Evolutionary conservation across 2,329 filamentous ascomycete species (phyloP).

Genomic region (Calycina herbarum): DNA sequence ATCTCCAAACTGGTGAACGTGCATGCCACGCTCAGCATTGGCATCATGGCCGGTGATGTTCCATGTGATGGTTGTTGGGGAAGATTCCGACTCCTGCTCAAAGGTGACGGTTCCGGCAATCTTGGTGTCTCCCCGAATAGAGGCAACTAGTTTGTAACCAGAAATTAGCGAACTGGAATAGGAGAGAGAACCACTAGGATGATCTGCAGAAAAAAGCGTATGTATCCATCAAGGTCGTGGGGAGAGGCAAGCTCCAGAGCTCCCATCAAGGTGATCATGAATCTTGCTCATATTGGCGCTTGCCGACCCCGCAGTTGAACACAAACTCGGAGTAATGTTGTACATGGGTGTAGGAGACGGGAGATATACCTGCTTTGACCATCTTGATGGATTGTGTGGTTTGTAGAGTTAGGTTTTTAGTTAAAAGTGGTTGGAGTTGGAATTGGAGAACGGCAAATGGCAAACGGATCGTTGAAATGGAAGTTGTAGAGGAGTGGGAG

Average conservation of each 20-base stretch:
- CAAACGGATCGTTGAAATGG: background rate
- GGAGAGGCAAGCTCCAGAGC: too few relatives aligned
- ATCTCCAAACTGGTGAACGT: constrained; percentile 98
- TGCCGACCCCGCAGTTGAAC: constrained; percentile 36
- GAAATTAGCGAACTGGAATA: background rate
- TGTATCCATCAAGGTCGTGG: constrained; percentile 49
- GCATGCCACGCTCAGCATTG: constrained; percentile 96
- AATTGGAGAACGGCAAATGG: background rate
- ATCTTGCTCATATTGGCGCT: constrained; percentile 64
- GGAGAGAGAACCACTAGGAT: background rate
- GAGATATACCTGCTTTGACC: constrained; percentile 89
- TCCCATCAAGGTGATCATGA: constrained; percentile 24
- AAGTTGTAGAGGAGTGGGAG: background rate
- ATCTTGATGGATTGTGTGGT: constrained; percentile 67
- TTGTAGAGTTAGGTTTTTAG: background rate
- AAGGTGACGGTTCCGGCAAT: constrained; percentile 92
- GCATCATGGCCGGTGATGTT: constrained; percentile 89
- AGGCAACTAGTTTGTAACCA: constrained; percentile 66
- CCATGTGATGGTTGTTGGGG: constrained; percentile 85
- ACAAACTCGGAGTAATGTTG: constrained; percentile 6
- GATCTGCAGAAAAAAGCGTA: constrained; percentile 26
- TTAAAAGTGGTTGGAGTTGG: background rate
- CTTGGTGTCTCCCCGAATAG: constrained; percentile 97
- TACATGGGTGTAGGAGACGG: constrained; percentile 14
- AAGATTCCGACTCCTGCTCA: constrained; percentile 82